A percentile compares a stretch with the other conserved stretches of the same genome.
Conservation (phyloP, 805 yeast genomes). For the Hanseniaspora vineae region DNA sequence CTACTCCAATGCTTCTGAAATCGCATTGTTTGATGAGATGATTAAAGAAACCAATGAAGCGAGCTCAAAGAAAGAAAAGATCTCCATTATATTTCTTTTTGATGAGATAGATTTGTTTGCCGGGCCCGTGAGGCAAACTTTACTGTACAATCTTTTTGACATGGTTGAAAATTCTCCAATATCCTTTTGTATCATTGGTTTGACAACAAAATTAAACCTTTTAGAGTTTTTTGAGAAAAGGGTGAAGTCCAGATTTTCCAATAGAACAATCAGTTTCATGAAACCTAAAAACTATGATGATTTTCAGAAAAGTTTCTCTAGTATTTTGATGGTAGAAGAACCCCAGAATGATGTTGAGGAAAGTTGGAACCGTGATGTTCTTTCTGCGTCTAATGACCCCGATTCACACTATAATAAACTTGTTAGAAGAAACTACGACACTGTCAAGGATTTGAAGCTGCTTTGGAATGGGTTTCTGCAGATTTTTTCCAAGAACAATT, state of each 20-base stretch:
- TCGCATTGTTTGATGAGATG: neutral
- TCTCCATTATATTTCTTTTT: conserved; percentile 56
- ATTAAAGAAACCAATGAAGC: neutral
- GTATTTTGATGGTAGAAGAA: conserved; percentile 24
- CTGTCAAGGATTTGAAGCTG: conserved; percentile 15
- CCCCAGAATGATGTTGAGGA: conserved; percentile 17
- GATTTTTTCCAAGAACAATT: neutral
- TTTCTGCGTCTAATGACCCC: conserved; percentile 14
- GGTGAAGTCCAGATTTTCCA: conserved; percentile 81
- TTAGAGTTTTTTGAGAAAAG: conserved; percentile 81
- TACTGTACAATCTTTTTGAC: conserved; percentile 80
- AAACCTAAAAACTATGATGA: conserved; percentile 35
- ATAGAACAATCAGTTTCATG: conserved; percentile 51
- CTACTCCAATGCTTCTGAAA: neutral
- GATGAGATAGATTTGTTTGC: conserved; percentile 83
- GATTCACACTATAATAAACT: conserved; percentile 24
- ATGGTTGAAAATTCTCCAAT: conserved; percentile 56
- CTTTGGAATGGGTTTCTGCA: neutral
- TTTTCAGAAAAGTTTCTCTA: conserved; percentile 36
- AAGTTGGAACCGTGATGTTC: conserved; percentile 35
- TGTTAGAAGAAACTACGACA: conserved; percentile 37
- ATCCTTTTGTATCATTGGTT: conserved; percentile 74
- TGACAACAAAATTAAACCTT: conserved; percentile 60
- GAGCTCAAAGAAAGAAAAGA: conserved; percentile 11
- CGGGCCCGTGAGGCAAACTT: conserved; percentile 56